Percentiles rank a stretch among this genome's conserved stretches.
Conservation (phyloP, 2,329 filamentous ascomycete genomes). For the Capronia coronata region DNA sequence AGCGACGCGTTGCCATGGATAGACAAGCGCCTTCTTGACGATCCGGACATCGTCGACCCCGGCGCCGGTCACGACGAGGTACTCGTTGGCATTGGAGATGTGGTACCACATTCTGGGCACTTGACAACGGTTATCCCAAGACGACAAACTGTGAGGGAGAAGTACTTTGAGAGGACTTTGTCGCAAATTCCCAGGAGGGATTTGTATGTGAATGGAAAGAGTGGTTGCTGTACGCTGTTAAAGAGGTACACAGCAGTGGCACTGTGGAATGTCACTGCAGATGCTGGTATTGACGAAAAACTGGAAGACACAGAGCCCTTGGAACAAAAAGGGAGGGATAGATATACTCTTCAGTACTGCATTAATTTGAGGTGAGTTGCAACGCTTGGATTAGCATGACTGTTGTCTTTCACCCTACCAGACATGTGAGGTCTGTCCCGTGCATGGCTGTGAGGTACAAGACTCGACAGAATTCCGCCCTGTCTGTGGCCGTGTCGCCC, state of each 20-base stretch:
- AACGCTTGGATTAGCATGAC: background rate
- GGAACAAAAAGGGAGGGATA: background rate
- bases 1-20: conserved; percentile 58
- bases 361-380: too few relatives aligned
- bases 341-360: background rate
- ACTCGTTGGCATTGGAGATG: conserved; percentile 69
- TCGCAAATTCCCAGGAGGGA: too few relatives aligned
- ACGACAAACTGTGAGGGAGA: background rate
- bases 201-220: too few relatives aligned
- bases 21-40: conserved; percentile 67
- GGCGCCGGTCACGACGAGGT: conserved; percentile 80
- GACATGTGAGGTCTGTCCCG: background rate
- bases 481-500: background rate
- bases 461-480: background rate
- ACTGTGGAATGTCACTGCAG: background rate
- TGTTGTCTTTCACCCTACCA: background rate
- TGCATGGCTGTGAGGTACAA: background rate
- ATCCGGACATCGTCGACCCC: conserved; percentile 68
- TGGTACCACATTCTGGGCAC: conserved; percentile 47
- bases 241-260: too few relatives aligned
- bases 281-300: background rate
- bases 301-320: background rate
- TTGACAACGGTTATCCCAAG: background rate
- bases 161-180: too few relatives aligned
- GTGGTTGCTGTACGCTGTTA: too few relatives aligned